Evolutionary conservation across 1,139 yeast species (phyloP).

Genomic region (Hyphopichia wangnamkhiaoensis): DNA sequence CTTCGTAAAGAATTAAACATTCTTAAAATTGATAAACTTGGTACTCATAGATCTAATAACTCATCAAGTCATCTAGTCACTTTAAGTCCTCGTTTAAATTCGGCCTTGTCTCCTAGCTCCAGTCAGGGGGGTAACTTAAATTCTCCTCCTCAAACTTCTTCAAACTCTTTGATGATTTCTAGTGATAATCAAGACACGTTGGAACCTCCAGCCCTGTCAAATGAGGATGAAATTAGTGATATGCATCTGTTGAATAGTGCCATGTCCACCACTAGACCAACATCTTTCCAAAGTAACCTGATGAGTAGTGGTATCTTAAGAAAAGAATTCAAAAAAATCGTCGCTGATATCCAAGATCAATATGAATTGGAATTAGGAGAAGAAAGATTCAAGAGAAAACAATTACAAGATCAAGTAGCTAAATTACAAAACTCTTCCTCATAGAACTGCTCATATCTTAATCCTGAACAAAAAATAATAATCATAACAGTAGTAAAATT

Average conservation of each 20-base stretch:
- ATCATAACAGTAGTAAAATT: no score
- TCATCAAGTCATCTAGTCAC: slow-evolving; percentile 2
- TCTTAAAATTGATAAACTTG: slow-evolving; percentile 52
- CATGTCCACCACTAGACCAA: slow-evolving; percentile 18
- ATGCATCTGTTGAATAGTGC: slow-evolving; percentile 6
- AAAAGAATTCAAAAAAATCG: slow-evolving; percentile 70
- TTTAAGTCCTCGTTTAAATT: slow-evolving; percentile 5
- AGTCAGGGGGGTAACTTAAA: slow-evolving; percentile 10
- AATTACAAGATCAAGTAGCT: slow-evolving; percentile 41
- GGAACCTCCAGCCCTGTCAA: slow-evolving; percentile 1
- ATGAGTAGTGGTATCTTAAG: slow-evolving; percentile 54
- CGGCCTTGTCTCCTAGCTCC: slow-evolving; percentile 12
- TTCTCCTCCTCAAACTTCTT: slow-evolving; percentile 1
- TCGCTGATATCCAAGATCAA: slow-evolving; percentile 60
- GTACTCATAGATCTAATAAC: slow-evolving; percentile 20
- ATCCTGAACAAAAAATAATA: no score
- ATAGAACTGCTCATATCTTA: no score
- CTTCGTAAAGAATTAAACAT: slow-evolving; percentile 50
- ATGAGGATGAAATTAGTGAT: slow-evolving; percentile 15
- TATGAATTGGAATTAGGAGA: slow-evolving; percentile 60
- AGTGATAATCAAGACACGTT: background rate
- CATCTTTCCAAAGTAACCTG: slow-evolving; percentile 10
- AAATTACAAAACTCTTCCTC: slow-evolving; percentile 7
- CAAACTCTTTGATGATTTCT: background rate
- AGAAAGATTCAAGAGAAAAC: slow-evolving; percentile 56